Conservation (phyloP, 1,284 basidiomycete genomes). For the Papiliotrema nemorosa region DNA sequence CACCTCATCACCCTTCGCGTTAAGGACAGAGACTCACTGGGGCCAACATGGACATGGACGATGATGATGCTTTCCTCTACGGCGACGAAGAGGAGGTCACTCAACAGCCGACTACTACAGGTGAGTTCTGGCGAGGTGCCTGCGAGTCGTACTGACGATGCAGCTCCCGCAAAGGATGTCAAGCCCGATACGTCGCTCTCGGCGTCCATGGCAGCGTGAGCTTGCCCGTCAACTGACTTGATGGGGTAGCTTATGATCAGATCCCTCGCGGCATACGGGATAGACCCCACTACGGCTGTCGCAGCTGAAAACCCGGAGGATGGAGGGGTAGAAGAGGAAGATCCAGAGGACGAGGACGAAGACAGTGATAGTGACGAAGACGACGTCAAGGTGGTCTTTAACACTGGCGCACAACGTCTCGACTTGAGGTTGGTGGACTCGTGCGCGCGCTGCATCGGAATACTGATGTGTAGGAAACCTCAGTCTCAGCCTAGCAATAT, state of each 20-base stretch:
- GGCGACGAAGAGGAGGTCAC: slow-evolving; percentile 26
- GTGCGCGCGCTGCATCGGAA: not conserved
- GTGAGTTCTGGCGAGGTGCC: not conserved
- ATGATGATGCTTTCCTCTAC: slow-evolving; percentile 48
- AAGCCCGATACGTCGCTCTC: slow-evolving; percentile 7
- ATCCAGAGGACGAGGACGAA: slow-evolving; percentile 33
- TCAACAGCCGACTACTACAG: not conserved
- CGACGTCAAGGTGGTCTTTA: slow-evolving; percentile 48
- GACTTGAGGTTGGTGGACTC: slow-evolving; percentile 37
- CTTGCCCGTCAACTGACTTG: not conserved
- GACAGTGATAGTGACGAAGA: slow-evolving; percentile 47
- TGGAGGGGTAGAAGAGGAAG: slow-evolving; percentile 43
- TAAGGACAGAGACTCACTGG: too few relatives aligned
- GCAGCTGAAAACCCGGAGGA: slow-evolving; percentile 35
- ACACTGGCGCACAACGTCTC: slow-evolving; percentile 29
- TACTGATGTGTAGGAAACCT: slow-evolving; percentile 30
- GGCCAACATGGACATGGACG: slow-evolving; percentile 38
- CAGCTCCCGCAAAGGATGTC: slow-evolving; percentile 1
- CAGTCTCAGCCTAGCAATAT: slow-evolving; percentile 35
- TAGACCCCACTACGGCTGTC: slow-evolving; percentile 31
- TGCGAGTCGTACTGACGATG: not conserved
- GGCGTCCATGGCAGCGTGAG: slow-evolving; percentile 24
- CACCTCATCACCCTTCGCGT: too few relatives aligned
- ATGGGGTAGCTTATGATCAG: slow-evolving; percentile 13
- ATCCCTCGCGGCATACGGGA: slow-evolving; percentile 44